Percentiles rank a stretch among this genome's conserved stretches.
These are phyloP conservation scores for Colletotrichum limetticola DNA, from an alignment of 2,329 filamentous ascomycete species.

Conservation along the genomic window DNA sequence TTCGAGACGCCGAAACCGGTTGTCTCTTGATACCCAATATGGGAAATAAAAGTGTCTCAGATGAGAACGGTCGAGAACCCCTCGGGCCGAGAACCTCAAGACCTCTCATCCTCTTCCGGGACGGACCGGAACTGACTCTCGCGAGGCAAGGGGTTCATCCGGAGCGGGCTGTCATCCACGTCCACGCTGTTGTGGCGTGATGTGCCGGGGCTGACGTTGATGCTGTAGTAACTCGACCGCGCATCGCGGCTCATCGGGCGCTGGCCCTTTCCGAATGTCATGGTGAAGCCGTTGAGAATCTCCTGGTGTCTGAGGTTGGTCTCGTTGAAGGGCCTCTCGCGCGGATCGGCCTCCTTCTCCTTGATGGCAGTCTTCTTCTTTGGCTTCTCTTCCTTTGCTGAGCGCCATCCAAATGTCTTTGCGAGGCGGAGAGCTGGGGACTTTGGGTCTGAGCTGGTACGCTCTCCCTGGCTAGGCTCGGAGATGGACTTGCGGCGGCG, in stretches of 20 bases:
- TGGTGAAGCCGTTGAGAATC: conserved; percentile 56
- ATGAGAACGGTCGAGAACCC: not conserved
- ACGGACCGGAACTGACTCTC: conserved; percentile 17
- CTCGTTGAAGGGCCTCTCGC: conserved; percentile 56
- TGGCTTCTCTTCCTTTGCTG: conserved; percentile 42
- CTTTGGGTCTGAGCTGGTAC: conserved; percentile 40
- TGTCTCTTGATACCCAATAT: not conserved
- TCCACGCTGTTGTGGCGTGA: conserved; percentile 51
- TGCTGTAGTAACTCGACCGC: conserved; percentile 27
- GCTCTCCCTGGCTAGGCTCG: conserved; percentile 46
- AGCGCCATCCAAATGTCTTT: conserved; percentile 36
- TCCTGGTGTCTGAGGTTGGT: conserved; percentile 59
- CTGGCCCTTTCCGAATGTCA: conserved; percentile 52
- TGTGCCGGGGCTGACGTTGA: conserved; percentile 55
- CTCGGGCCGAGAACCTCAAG: not conserved
- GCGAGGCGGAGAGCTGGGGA: conserved; percentile 31
- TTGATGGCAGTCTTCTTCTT: conserved; percentile 40
- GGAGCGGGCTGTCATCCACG: conserved; percentile 39
- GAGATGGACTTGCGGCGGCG: conserved; percentile 52
- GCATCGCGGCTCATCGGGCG: conserved; percentile 18
- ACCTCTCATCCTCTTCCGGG: conserved; percentile 26
- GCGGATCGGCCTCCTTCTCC: conserved; percentile 47
- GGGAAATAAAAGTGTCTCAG: not conserved
- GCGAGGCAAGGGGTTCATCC: conserved; percentile 18
- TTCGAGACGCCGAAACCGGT: not conserved